Evolutionary conservation across 2,329 filamentous ascomycete genomes (phyloP), one percentile per base, ranked within the genome.

Genomic region (Aureobasidium sp.): DNA sequence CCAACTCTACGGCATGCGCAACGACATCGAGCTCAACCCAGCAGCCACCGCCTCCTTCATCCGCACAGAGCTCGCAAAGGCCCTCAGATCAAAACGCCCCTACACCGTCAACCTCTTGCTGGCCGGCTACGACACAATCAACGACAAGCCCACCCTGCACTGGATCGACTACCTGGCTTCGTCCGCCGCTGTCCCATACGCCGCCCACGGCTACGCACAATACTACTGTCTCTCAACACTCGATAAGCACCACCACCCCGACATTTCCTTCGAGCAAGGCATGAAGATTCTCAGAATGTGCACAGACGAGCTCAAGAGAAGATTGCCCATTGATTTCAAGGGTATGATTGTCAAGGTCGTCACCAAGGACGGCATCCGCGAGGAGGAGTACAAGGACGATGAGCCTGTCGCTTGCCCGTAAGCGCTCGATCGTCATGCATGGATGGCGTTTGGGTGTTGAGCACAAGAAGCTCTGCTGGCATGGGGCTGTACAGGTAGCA

Each of bases 241-340:
- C 57, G 94, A 99, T 80, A 99, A 99, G 81, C 94, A 99, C 76
- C 94, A 99, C 75, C 90, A 97, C 72, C 93, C 94, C 51, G 88
- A 97, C 72, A 97, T 99, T 76, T 84, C 83, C 64, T 86, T 94
- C 60, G 91, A 89, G 65, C 85, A 96, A 75, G 94, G 94, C 62
- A 84, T 96, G 78, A 94, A 96, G 81, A 85, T 99, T 65, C 80
- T 99, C 71, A 87, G 85, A 70, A 89, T 97, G 87, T 99, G 94
- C 79, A 94, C 90, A 68, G 92, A 97, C 75, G 94, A 99, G 81
- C 80, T 99, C 73, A 96, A 97, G 85, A 86, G 94, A 75, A 85
- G 95, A 77, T 84, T 99, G 81, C 94, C 94, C 63, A 92, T 99
- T 73, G 94, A 99, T 76, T 99, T 97, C 84, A 99, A 99, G 83